Conservation (phyloP, 768 basidiomycete species). For the Lactifluus piperatus region DNA sequence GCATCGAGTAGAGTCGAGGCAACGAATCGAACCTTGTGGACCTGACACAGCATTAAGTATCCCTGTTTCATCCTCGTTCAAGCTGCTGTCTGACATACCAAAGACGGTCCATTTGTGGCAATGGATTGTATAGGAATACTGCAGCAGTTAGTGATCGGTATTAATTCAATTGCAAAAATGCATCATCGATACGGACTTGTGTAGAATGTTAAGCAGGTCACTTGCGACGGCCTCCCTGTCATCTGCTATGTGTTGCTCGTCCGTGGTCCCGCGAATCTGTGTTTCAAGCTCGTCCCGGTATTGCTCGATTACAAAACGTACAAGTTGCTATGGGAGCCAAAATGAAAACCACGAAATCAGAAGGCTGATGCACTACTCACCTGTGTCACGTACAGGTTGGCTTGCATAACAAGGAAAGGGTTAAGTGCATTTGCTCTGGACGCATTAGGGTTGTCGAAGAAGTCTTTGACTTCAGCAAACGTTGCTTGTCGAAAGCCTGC, state of each 20-base stretch:
- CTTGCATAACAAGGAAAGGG: constrained; percentile 86
- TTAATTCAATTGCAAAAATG: background rate
- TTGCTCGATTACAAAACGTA: constrained; percentile 87
- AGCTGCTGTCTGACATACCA: constrained; percentile 36
- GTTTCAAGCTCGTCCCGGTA: constrained; percentile 80
- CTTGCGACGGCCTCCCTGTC: constrained; percentile 80
- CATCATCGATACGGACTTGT: constrained; percentile 41
- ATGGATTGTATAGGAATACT: constrained; percentile 92
- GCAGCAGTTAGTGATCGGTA: constrained; percentile 5
- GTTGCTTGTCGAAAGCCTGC: constrained; percentile 75
- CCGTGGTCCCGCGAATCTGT: constrained; percentile 54
- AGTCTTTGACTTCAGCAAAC: constrained; percentile 81
- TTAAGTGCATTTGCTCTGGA: constrained; percentile 79
- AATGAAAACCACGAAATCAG: background rate
- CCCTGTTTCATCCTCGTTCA: background rate
- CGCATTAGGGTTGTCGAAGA: constrained; percentile 87
- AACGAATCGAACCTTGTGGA: constrained; percentile 89
- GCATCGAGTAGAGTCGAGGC: constrained; percentile 84
- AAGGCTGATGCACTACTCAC: constrained; percentile 31
- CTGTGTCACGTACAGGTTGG: constrained; percentile 89
- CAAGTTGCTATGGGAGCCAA: constrained; percentile 60
- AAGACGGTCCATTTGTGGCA: constrained; percentile 77
- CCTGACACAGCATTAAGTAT: constrained; percentile 33
- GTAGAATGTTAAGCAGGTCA: constrained; percentile 78
- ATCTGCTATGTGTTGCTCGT: constrained; percentile 58